Evolutionary conservation across 148 eudicot species (phyloP).

Genomic region (Diospyros lotus): DNA sequence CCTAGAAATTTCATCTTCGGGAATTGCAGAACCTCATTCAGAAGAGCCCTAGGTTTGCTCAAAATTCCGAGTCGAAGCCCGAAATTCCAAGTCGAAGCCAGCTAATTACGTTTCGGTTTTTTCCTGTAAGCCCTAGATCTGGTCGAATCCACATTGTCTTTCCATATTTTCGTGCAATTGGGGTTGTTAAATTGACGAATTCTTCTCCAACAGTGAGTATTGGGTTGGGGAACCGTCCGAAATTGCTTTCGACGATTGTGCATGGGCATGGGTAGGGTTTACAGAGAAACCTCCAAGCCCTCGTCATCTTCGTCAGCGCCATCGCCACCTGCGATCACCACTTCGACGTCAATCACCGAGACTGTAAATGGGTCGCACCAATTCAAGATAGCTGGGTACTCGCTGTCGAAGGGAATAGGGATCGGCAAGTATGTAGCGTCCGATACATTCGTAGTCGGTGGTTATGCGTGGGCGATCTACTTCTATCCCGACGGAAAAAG

Average conservation of each 20-base stretch:
- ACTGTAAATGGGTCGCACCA: conserved; percentile 43
- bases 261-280: conserved; percentile 36
- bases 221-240: neutral
- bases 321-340: conserved; percentile 23
- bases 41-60: conserved; percentile 11
- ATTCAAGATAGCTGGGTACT: conserved; percentile 44
- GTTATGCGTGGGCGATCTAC: conserved; percentile 45
- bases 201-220: neutral
- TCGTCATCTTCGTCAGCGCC: conserved; percentile 21
- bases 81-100: neutral
- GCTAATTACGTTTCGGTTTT: neutral
- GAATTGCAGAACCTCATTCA: no score
- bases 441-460: conserved; percentile 43
- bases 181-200: neutral
- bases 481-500: conserved; percentile 58
- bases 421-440: conserved; percentile 49
- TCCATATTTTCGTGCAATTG: neutral
- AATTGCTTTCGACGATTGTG: neutral
- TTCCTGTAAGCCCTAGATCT: conserved; percentile 10
- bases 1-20: conserved; percentile 2
- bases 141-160: neutral
- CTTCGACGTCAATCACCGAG: conserved; percentile 33
- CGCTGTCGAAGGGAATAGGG: conserved; percentile 41
- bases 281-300: conserved; percentile 25
- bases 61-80: neutral